These are phyloP conservation scores for Nicotiana attenuata DNA, from an alignment of 257 asterid genomes.

Conservation along the genomic window DNA sequence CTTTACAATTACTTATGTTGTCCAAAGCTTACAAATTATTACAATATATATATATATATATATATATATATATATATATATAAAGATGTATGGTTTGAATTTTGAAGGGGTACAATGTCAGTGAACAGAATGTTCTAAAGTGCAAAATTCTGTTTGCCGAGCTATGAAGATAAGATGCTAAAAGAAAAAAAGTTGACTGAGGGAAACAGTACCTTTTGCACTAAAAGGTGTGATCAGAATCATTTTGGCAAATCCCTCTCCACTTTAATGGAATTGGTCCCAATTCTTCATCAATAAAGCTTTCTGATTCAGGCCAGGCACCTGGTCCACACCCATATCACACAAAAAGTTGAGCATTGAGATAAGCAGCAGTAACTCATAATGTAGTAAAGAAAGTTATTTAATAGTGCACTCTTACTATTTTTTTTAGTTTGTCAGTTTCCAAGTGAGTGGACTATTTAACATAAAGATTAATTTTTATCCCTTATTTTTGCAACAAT, in stretches of 20 bases:
- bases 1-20: background rate
- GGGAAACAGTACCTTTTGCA: constrained; percentile 60
- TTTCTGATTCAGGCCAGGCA: too few relatives aligned
- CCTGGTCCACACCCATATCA: too few relatives aligned
- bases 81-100: too few relatives aligned
- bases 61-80: background rate
- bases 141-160: background rate
- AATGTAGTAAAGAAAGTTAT: background rate
- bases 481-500: too few relatives aligned
- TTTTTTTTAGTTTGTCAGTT: too few relatives aligned
- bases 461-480: background rate
- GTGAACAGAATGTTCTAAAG: constrained; percentile 1
- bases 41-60: too few relatives aligned
- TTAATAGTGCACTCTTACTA: too few relatives aligned
- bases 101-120: background rate
- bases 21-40: background rate
- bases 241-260: constrained; percentile 78
- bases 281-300: too few relatives aligned
- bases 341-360: too few relatives aligned
- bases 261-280: constrained; percentile 34
- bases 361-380: too few relatives aligned
- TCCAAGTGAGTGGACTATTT: constrained; percentile 33
- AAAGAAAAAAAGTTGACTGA: background rate
- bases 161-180: background rate
- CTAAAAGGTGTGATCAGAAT: constrained; percentile 46